Conservation (phyloP, 139 green algal genomes). For the Picochlorum costavermella region DNA sequence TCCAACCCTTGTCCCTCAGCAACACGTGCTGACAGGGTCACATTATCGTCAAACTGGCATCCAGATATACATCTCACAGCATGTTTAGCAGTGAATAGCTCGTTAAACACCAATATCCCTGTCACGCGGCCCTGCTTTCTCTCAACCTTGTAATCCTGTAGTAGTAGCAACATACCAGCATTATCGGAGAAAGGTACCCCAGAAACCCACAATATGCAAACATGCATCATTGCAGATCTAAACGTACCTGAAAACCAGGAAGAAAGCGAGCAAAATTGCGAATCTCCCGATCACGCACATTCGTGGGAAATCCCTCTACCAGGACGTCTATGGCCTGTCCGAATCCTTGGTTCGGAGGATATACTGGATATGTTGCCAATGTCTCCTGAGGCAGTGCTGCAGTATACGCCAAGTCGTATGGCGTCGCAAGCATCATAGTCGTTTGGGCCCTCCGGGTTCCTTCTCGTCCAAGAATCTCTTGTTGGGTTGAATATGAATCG, state of each 20-base stretch:
- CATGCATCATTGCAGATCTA: background rate
- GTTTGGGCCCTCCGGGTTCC: no score
- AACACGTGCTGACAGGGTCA: background rate
- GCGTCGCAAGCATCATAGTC: no score
- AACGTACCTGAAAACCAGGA: slow-evolving; percentile 76
- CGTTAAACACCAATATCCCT: background rate
- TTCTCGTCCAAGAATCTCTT: no score
- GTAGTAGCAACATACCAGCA: background rate
- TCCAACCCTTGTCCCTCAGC: background rate
- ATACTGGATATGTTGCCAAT: no score
- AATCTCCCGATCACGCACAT: slow-evolving; percentile 89
- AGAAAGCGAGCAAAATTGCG: slow-evolving; percentile 89
- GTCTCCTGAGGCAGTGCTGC: no score
- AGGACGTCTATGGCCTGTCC: no score
- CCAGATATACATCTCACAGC: background rate
- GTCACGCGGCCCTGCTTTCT: background rate
- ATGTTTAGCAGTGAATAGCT: background rate
- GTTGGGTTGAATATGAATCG: no score
- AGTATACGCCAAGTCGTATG: no score
- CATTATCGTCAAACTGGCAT: background rate
- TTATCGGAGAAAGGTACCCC: no score
- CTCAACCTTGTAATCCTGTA: background rate
- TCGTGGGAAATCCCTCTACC: slow-evolving; percentile 62
- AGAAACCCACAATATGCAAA: background rate
- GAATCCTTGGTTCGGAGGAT: no score